phyloP scores from a whole-genome alignment of 2,329 filamentous ascomycete species.

The Trichoderma sp. region DNA sequence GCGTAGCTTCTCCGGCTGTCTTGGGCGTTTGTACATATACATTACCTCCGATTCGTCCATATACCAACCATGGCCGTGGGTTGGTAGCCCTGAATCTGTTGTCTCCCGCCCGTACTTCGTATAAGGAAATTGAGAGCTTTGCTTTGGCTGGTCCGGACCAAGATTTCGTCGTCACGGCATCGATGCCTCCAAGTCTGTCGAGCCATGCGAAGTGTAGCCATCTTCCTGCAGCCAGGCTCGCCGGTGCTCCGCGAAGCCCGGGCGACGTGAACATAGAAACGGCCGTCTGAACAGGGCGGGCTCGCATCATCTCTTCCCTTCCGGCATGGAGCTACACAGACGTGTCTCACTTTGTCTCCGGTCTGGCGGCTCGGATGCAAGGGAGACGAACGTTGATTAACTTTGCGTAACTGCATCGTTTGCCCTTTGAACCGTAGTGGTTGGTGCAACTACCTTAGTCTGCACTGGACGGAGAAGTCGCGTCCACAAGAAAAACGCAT shows the following conservation, averaged over 20 bases:
- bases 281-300: background rate
- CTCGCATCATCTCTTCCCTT: background rate
- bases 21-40: background rate
- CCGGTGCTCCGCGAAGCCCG: constrained; percentile 7
- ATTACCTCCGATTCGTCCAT: background rate
- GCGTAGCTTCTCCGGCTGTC: constrained; percentile 1
- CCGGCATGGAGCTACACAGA: constrained; percentile 1
- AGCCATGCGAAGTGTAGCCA: constrained; percentile 3
- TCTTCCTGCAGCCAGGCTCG: constrained; percentile 13
- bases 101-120: background rate
- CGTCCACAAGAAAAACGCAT: background rate
- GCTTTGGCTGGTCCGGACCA: constrained; percentile 2
- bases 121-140: background rate
- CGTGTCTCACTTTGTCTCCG: constrained; percentile 6
- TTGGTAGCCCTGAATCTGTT: background rate
- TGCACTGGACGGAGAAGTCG: background rate
- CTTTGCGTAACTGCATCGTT: background rate
- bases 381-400: background rate
- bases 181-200: constrained; percentile 13
- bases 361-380: constrained; percentile 1
- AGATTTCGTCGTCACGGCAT: background rate
- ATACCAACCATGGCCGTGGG: background rate
- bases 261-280: constrained; percentile 3
- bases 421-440: background rate
- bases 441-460: background rate